Evolutionary conservation across 2,329 filamentous ascomycete genomes (phyloP), one percentile per base, ranked within the genome.

Genomic region (Hypoxylon sp.): DNA sequence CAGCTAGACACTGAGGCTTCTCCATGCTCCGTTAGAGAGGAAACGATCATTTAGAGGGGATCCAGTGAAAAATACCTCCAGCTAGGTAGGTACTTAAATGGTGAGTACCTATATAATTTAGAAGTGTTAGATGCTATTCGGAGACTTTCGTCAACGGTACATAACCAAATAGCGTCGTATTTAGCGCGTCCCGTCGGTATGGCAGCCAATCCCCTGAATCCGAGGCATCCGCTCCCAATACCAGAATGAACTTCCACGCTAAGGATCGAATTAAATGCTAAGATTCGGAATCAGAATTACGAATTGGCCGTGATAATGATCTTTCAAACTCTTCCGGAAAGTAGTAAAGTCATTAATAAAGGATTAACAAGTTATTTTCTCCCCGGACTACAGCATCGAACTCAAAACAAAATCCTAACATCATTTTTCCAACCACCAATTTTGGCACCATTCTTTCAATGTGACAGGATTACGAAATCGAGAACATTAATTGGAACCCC

Each of bases 121-220:
- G n/a, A 26, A 14, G 33, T 26, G 9, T 14, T 24, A 26, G 5
- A 42, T 42, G 19, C 37, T 44, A 17, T 31, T 17, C 6, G 24
- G n/a, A 46, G 22, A 14, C 22, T 39, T 37, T 37, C 35, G 14
- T n/a, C 14, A 37, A 37, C 35, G 8, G 48, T 51, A 42, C 31
- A 26, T 37, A 17, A 19, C 3, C 11, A 53, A 11, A 47, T 48
- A 44, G 14, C 51, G 39, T 31, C 22, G n/a, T 39, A 31, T 56
- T 56, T 63, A 51, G 59, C 44, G 51, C 44, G 33, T 42, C 51
- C 51, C 39, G 59, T 19, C 31, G 31, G 51, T 55, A 55, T 39
- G 44, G 51, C 10, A 47, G 22, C 29, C 44, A 56, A 55, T 22
- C 44, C 22, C n/a, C 35, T 47, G 44, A 48, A 42, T 11, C 31